These are phyloP conservation scores for Helotiales sp. DNA, from an alignment of 2,329 filamentous ascomycete species.

Conservation along the genomic window DNA sequence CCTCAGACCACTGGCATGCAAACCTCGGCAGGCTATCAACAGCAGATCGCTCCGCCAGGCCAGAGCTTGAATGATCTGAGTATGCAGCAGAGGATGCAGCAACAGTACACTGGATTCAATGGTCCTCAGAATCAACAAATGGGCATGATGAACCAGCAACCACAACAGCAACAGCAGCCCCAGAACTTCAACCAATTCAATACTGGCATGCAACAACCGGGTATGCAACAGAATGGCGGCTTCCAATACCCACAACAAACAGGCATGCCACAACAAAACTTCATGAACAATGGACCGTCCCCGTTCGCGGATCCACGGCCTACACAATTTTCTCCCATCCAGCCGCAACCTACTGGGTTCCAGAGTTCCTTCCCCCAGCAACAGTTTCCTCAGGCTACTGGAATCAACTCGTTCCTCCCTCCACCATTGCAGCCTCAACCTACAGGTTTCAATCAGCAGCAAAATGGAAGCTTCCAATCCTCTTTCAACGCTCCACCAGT, in stretches of 20 bases:
- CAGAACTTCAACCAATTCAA: slow-evolving; percentile 35
- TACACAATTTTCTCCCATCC: slow-evolving; percentile 50
- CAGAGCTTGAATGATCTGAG: slow-evolving; percentile 75
- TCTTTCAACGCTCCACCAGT: slow-evolving; percentile 45
- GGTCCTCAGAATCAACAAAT: slow-evolving; percentile 39
- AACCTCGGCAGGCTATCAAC: slow-evolving; percentile 49
- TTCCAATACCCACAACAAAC: slow-evolving; percentile 31
- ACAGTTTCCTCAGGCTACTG: slow-evolving; percentile 39
- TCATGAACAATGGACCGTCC: slow-evolving; percentile 46
- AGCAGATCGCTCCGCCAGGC: slow-evolving; percentile 67
- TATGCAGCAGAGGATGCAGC: slow-evolving; percentile 48
- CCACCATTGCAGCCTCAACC: slow-evolving; percentile 60
- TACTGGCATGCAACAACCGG: slow-evolving; percentile 24
- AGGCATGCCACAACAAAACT: slow-evolving; percentile 32
- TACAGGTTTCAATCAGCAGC: slow-evolving; percentile 48
- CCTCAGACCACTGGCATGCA: slow-evolving; percentile 78
- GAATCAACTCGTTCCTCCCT: slow-evolving; percentile 59
- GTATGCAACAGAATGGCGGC: slow-evolving; percentile 28
- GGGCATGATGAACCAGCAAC: slow-evolving; percentile 44
- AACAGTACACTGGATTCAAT: slow-evolving; percentile 66
- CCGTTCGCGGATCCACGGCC: slow-evolving; percentile 57
- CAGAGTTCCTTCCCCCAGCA: slow-evolving; percentile 41
- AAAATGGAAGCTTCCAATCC: slow-evolving; percentile 51
- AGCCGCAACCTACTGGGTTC: slow-evolving; percentile 51
- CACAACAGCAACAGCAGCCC: slow-evolving; percentile 13